Conservation (phyloP, 805 yeast species). For the Barnettozyma sp. region DNA sequence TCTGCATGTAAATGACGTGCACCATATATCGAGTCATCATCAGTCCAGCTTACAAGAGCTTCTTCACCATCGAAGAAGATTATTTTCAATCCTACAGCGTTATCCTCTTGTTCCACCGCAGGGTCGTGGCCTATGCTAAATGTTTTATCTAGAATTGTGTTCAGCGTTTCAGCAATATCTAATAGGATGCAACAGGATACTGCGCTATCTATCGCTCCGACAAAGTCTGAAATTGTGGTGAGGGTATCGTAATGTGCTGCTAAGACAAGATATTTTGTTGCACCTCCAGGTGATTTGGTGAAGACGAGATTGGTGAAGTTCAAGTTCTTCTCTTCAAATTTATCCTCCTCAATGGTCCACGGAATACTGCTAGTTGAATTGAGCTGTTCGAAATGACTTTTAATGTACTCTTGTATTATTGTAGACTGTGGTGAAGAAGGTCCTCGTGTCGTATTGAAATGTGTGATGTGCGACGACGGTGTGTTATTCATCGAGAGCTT, state of each 20-base stretch:
- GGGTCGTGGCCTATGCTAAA: slow-evolving; percentile 1
- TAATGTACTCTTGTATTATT: slow-evolving; percentile 32
- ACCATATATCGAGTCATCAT: slow-evolving; percentile 49
- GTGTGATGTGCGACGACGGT: slow-evolving; percentile 18
- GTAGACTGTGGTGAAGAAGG: slow-evolving; percentile 39
- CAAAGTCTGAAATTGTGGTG: slow-evolving; percentile 42
- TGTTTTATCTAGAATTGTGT: slow-evolving; percentile 14
- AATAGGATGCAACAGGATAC: slow-evolving; percentile 48
- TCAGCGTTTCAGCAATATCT: slow-evolving; percentile 32
- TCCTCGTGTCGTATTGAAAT: slow-evolving; percentile 32
- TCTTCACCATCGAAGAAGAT: slow-evolving; percentile 60
- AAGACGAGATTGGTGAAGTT: slow-evolving; percentile 35
- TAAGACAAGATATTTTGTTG: slow-evolving; percentile 29
- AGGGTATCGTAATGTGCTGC: slow-evolving; percentile 52
- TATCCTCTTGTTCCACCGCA: slow-evolving; percentile 9
- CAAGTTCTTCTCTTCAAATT: slow-evolving; percentile 31
- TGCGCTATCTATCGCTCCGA: slow-evolving; percentile 57
- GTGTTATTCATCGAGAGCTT: slow-evolving; percentile 14
- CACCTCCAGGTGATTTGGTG: slow-evolving; percentile 21
- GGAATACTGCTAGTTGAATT: slow-evolving; percentile 22
- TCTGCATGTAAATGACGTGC: slow-evolving; percentile 40
- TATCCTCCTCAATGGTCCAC: slow-evolving; percentile 27
- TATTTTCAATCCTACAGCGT: slow-evolving; percentile 36
- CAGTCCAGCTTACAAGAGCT: slow-evolving; percentile 47
- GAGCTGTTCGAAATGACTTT: slow-evolving; percentile 27